These are phyloP conservation scores for Coelastrella sp. DNA, from an alignment of 139 green algal genomes.

Conservation along the genomic window DNA sequence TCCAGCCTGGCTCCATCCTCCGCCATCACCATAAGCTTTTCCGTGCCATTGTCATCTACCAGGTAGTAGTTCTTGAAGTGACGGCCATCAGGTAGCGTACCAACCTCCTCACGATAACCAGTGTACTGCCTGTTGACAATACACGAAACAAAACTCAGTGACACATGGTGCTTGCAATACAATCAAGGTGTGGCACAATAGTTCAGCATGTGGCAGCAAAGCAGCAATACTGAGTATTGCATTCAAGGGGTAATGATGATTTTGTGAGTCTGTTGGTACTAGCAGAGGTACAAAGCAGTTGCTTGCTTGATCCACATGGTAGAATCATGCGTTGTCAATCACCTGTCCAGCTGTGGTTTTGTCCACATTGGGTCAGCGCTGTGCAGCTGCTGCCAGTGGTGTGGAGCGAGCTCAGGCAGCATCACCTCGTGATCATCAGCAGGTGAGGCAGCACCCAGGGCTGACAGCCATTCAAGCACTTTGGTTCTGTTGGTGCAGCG, in stretches of 20 bases:
- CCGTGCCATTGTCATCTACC: constrained; percentile 18
- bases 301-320: neutral
- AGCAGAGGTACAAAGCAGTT: neutral
- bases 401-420: constrained; percentile 37
- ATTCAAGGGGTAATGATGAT: too few species aligned
- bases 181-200: too few species aligned
- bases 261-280: too few species aligned
- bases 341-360: constrained; percentile 46
- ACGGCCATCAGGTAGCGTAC: constrained; percentile 35
- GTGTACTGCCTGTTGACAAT: constrained; percentile 35
- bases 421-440: constrained; percentile 43
- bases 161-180: too few species aligned
- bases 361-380: constrained; percentile 25
- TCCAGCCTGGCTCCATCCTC: constrained; percentile 36
- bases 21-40: constrained; percentile 42
- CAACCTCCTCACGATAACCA: constrained; percentile 33
- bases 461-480: constrained; percentile 44
- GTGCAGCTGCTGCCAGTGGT: constrained; percentile 48
- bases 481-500: constrained; percentile 43
- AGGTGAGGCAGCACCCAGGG: constrained; percentile 16
- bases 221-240: too few species aligned
- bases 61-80: constrained; percentile 51
- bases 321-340: too few species aligned
- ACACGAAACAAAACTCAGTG: too few species aligned
- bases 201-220: too few species aligned